A percentile compares a stretch with the other conserved stretches of the same genome.
Evolutionary conservation across 139 green algal species (phyloP).

Genomic region (Helicosporidium sp.): DNA sequence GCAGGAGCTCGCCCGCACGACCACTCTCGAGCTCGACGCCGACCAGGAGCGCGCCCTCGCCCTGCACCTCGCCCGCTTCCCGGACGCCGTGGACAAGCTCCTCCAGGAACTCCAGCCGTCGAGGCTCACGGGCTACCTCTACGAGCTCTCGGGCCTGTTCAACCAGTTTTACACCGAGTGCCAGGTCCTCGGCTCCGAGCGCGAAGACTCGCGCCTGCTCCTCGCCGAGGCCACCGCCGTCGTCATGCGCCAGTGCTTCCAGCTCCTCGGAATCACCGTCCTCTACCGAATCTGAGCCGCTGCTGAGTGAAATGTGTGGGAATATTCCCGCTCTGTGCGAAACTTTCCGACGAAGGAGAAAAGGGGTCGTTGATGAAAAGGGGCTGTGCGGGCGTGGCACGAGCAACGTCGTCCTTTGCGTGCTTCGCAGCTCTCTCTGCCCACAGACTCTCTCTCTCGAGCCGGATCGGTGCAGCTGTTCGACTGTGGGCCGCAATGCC

Average conservation of each 20-base stretch:
- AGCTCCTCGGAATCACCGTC: constrained; percentile 78
- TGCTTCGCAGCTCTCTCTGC: too few relatives aligned
- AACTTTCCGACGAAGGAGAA: too few relatives aligned
- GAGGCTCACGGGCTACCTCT: constrained; percentile 84
- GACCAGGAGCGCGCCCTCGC: constrained; percentile 31
- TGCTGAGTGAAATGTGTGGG: too few relatives aligned
- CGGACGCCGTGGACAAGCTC: constrained; percentile 63
- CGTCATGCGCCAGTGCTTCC: constrained; percentile 77
- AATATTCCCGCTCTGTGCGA: too few relatives aligned
- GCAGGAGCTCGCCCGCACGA: constrained; percentile 18
- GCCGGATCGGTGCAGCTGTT: too few relatives aligned
- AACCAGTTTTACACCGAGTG: constrained; percentile 86
- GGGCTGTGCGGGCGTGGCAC: too few relatives aligned
- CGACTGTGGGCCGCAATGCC: too few relatives aligned
- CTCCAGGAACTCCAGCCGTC: constrained; percentile 71
- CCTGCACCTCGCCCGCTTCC: constrained; percentile 38
- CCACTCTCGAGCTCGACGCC: constrained; percentile 22
- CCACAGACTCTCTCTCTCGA: too few relatives aligned
- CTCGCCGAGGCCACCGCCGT: constrained; percentile 67
- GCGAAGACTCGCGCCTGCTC: constrained; percentile 71
- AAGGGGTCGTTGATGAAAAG: too few relatives aligned
- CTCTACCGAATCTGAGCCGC: constrained; percentile 73
- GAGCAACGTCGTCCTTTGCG: too few relatives aligned
- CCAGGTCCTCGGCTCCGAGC: constrained; percentile 60
- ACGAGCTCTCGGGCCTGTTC: constrained; percentile 70